Evolutionary conservation across 2,329 filamentous ascomycete genomes (phyloP).

Genomic region (Trichoderma cornu-damae): DNA sequence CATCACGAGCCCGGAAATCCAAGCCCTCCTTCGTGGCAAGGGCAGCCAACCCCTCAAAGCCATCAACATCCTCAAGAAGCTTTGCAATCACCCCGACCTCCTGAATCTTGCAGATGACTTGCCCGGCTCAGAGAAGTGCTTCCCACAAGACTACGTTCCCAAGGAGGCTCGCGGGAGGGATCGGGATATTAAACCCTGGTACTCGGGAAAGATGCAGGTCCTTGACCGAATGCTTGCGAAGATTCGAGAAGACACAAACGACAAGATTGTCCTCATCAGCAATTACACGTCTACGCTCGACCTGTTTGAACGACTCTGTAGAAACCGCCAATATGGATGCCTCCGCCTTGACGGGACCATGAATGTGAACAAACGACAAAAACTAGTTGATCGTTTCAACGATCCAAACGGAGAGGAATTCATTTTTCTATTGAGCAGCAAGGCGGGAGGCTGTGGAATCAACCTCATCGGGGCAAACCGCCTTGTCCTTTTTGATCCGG

Average conservation of each 20-base stretch:
- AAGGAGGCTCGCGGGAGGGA: slow-evolving; percentile 85
- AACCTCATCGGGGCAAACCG: slow-evolving; percentile 94
- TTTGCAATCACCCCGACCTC: slow-evolving; percentile 96
- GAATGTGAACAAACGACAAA: slow-evolving; percentile 95
- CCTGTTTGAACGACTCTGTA: slow-evolving; percentile 86
- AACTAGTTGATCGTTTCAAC: slow-evolving; percentile 97
- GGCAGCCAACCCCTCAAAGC: slow-evolving; percentile 94
- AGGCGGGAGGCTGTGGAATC: slow-evolving; percentile 92
- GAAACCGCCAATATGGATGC: slow-evolving; percentile 74
- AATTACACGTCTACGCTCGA: slow-evolving; percentile 98
- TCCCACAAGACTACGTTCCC: slow-evolving; percentile 80
- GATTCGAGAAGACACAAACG: slow-evolving; percentile 92
- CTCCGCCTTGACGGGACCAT: slow-evolving; percentile 93
- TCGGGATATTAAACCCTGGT: slow-evolving; percentile 89
- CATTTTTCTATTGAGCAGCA: slow-evolving; percentile 92
- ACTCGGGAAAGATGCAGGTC: slow-evolving; percentile 97
- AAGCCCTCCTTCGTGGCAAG: slow-evolving; percentile 84
- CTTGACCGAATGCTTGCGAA: slow-evolving; percentile 96
- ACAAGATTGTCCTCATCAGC: slow-evolving; percentile 98
- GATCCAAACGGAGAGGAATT: slow-evolving; percentile 86
- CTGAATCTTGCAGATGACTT: slow-evolving; percentile 78
- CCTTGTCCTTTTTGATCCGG: slow-evolving; percentile 90
- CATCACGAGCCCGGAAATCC: slow-evolving; percentile 91
- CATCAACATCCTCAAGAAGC: slow-evolving; percentile 93
- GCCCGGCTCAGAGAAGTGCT: slow-evolving; percentile 76